Conservation (phyloP, 306 rosid genomes). For the Medicago lupulina region DNA sequence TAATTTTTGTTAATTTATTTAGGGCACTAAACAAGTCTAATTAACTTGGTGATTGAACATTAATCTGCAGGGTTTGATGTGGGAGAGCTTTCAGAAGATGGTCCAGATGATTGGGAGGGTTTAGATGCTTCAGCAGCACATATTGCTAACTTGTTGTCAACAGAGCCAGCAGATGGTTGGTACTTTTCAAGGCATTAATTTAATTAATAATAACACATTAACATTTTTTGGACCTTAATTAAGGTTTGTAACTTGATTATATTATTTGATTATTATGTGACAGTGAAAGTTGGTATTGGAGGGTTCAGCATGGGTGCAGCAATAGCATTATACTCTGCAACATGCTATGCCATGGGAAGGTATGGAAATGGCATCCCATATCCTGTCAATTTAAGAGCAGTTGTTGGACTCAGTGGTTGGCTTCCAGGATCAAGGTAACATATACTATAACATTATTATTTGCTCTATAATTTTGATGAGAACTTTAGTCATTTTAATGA, state of each 20-base stretch:
- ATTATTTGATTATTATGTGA: conserved; percentile 37
- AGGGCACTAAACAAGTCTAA: conserved; percentile 1
- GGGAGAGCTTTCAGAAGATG: conserved; percentile 93
- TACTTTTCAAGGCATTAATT: conserved; percentile 41
- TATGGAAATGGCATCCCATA: conserved; percentile 84
- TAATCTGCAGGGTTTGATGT: conserved; percentile 82
- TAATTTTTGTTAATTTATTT: neutral
- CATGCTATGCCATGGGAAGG: conserved; percentile 89
- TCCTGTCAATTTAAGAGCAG: conserved; percentile 77
- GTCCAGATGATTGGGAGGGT: conserved; percentile 98
- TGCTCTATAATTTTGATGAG: conserved; percentile 4
- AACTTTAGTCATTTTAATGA: conserved; percentile 13
- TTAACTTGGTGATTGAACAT: conserved; percentile 35
- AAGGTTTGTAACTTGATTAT: neutral
- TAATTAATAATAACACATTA: neutral
- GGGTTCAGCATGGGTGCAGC: conserved; percentile 99
- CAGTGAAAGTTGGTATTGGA: conserved; percentile 97
- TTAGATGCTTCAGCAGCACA: conserved; percentile 96
- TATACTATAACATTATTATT: conserved; percentile 38
- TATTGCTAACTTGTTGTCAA: conserved; percentile 87
- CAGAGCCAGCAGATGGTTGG: conserved; percentile 99
- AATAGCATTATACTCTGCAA: conserved; percentile 93
- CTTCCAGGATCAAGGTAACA: conserved; percentile 95
- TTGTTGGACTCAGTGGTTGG: conserved; percentile 98
- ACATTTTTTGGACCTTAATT: neutral